These are phyloP conservation scores for Sporothrix curviconia DNA, from an alignment of 2,329 filamentous ascomycete species.

Conservation along the genomic window DNA sequence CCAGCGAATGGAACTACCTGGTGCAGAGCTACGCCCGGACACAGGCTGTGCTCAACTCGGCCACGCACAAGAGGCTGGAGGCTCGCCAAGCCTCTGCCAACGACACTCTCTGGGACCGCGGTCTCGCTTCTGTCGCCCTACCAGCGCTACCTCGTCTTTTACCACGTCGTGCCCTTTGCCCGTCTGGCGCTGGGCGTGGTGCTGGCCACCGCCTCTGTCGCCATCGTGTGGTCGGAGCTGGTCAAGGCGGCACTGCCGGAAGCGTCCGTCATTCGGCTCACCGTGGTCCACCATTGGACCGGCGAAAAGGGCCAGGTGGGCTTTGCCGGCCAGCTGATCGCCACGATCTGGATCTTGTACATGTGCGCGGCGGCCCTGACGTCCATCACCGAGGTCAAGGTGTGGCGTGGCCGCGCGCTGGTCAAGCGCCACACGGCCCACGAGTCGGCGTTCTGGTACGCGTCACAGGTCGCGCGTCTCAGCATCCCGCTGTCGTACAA, in stretches of 20 bases:
- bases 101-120: conserved; percentile 46
- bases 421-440: conserved; percentile 86
- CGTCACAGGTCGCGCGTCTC: conserved; percentile 82
- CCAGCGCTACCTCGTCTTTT: conserved; percentile 71
- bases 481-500: conserved; percentile 94
- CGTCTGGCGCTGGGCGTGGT: conserved; percentile 60
- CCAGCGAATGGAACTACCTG: conserved; percentile 77
- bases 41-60: conserved; percentile 78
- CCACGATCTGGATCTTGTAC: conserved; percentile 85
- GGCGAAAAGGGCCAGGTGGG: conserved; percentile 69
- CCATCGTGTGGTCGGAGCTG: conserved; percentile 89
- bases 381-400: conserved; percentile 85
- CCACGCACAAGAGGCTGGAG: conserved; percentile 71
- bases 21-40: conserved; percentile 67
- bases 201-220: conserved; percentile 67
- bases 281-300: conserved; percentile 68
- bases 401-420: conserved; percentile 93
- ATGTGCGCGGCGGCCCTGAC: conserved; percentile 88
- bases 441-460: conserved; percentile 94
- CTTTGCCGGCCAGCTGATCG: conserved; percentile 78
- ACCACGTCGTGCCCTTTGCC: conserved; percentile 62
- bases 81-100: conserved; percentile 55
- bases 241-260: conserved; percentile 74
- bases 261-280: conserved; percentile 62
- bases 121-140: conserved; percentile 69